These are phyloP conservation scores for Brasenia schreberi DNA, from an alignment of 164 flowering plant species.

Conservation along the genomic window DNA sequence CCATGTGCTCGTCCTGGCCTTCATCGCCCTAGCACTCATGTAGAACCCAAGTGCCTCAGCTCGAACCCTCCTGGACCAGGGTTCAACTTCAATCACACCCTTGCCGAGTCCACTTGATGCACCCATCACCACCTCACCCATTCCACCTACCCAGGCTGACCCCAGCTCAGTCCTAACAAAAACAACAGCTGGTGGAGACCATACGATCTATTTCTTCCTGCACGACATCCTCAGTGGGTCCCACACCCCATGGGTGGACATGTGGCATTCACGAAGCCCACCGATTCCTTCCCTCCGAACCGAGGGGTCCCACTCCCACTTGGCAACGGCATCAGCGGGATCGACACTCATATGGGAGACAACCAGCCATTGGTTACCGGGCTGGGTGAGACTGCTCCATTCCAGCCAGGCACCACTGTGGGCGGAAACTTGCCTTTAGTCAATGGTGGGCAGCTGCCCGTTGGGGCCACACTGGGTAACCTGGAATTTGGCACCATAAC, in stretches of 20 bases:
- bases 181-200: conserved; percentile 8
- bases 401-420: conserved; percentile 11
- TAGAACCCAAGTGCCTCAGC: conserved; percentile 28
- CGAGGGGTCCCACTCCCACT: conserved; percentile 36
- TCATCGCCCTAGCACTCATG: conserved; percentile 9
- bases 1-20: no score
- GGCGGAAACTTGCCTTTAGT: conserved; percentile 14
- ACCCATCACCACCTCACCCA: neutral
- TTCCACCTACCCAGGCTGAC: conserved; percentile 4
- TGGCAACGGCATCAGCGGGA: conserved; percentile 20
- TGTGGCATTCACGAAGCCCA: conserved; percentile 63
- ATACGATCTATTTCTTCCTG: conserved; percentile 31
- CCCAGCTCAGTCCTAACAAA: neutral
- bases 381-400: conserved; percentile 10
- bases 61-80: conserved; percentile 24
- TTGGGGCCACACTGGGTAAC: conserved; percentile 29
- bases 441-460: conserved; percentile 33
- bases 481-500: conserved; percentile 61
- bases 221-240: conserved; percentile 38
- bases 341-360: conserved; percentile 16
- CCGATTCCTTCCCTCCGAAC: conserved; percentile 44
- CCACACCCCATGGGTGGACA: conserved; percentile 42
- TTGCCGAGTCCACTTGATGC: conserved; percentile 4
- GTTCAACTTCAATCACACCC: conserved; percentile 5
- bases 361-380: conserved; percentile 21